Conservation (phyloP, 306 rosid genomes). For the Glycyrrhiza uralensis region DNA sequence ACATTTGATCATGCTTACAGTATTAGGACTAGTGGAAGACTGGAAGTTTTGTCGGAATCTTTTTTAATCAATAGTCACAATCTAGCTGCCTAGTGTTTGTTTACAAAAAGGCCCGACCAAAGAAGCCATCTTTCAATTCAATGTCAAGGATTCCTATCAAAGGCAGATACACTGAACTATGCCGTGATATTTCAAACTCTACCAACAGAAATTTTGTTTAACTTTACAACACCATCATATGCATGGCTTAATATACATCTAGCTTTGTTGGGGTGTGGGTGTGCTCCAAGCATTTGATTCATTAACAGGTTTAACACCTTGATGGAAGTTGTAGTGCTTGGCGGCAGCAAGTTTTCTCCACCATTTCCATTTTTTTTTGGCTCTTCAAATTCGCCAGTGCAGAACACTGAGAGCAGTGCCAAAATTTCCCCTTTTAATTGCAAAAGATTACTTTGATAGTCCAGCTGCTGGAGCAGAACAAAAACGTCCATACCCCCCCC, state of each 20-base stretch:
- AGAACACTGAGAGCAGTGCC: background rate
- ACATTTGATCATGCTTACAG: background rate
- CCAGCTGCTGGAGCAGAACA: slow-evolving; percentile 22
- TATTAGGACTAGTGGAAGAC: background rate
- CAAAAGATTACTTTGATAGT: slow-evolving; percentile 10
- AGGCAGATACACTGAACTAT: slow-evolving; percentile 34
- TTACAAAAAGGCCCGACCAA: slow-evolving; percentile 12
- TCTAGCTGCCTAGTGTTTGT: background rate
- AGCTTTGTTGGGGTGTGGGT: slow-evolving; percentile 1
- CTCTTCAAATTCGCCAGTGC: slow-evolving; percentile 31
- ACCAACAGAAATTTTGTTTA: slow-evolving; percentile 6
- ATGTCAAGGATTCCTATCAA: background rate
- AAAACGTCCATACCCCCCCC: too few species aligned
- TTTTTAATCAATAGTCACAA: background rate
- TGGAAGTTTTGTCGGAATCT: too few species aligned
- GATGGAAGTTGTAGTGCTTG: background rate
- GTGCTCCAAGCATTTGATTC: background rate
- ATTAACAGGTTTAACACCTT: background rate
- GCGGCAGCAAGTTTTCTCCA: background rate
- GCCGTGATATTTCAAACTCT: background rate
- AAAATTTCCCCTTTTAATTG: slow-evolving; percentile 14
- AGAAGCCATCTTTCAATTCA: background rate
- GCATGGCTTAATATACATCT: background rate
- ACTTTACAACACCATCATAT: slow-evolving; percentile 26
- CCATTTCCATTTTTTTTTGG: background rate